Evolutionary conservation across 1,139 yeast genomes (phyloP), one percentile per base, ranked within the genome.

Genomic region (Lodderomyces theae): DNA sequence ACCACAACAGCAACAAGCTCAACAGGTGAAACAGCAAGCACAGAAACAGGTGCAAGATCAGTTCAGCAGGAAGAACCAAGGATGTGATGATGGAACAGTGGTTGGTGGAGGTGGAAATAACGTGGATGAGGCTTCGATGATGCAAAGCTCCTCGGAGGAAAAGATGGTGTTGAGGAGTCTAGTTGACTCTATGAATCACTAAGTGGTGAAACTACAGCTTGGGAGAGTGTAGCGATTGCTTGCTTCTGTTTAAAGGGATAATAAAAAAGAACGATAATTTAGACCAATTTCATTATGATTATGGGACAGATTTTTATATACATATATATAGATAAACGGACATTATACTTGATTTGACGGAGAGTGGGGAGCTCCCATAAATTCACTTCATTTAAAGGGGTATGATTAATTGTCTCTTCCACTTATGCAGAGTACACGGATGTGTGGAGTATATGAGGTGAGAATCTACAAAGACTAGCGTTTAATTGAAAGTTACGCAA

Each of bases 111-210:
- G 38, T 21, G 41, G 34, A 8, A 43, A 38, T 18, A 46, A 13
- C 7, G 47, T 40, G n/a, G 45, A 31, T 15, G 41, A 25, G 18
- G 37, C 23, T 12, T 22, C 29, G 8, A 29, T 22, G 42, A 12
- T 30, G 35, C 30, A 33, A 24, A 29, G 28, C 21, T 32, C 41
- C 13, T 47, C 52, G n/a, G 63, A 60, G 18, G 73, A 67, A 44
- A 58, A 61, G 40, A 63, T 64, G 49, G 69, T 71, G 43, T 57
- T 69, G 49, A 64, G 69, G 50, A 66, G 72, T 19, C 63, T 71
- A 48, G 75, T 70, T 40, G 74, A 71, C 47, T 69, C 72, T 24
- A 66, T 71, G 37, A 66, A 70, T 51, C 68, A 63, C 45, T 57
- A 40, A 37, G 12, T 28, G 6, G 6, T 18, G 18, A 11, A 17